Evolutionary conservation across 2,329 filamentous ascomycete species (phyloP).

Genomic region (Zymoseptoria crescenta): DNA sequence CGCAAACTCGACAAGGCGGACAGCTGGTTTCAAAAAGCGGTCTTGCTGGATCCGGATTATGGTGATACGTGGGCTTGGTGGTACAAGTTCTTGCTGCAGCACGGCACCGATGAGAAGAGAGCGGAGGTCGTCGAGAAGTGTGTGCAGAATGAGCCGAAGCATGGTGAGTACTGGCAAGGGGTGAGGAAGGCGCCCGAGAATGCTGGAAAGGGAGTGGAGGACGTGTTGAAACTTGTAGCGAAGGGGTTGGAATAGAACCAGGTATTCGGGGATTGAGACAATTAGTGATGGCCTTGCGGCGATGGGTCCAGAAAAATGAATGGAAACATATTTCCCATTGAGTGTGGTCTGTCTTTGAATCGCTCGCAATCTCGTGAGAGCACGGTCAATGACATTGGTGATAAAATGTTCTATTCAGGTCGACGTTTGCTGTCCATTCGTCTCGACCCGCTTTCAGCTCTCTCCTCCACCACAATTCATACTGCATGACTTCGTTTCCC

Average conservation of each 20-base stretch:
- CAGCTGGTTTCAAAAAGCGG: slow-evolving; percentile 95
- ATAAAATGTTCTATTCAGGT: too few species aligned
- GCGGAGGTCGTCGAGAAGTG: slow-evolving; percentile 77
- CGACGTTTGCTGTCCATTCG: too few species aligned
- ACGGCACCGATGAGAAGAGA: slow-evolving; percentile 90
- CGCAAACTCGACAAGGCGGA: slow-evolving; percentile 86
- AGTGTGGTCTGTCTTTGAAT: too few species aligned
- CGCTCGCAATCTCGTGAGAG: too few species aligned
- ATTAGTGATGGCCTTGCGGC: too few species aligned
- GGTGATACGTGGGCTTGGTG: slow-evolving; percentile 99
- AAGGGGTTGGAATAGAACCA: slow-evolving; percentile 46
- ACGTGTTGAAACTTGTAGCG: slow-evolving; percentile 74
- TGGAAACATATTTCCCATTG: too few species aligned
- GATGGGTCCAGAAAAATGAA: too few species aligned
- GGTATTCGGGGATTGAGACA: background rate
- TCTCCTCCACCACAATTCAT: background rate
- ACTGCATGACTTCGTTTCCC: background rate
- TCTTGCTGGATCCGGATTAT: slow-evolving; percentile 74
- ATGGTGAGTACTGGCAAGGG: slow-evolving; percentile 86
- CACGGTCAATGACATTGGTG: too few species aligned
- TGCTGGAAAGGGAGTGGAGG: slow-evolving; percentile 64
- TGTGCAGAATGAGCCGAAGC: slow-evolving; percentile 72
- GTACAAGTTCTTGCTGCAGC: slow-evolving; percentile 83
- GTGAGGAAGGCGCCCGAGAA: slow-evolving; percentile 82
- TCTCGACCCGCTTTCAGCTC: too few species aligned